These are phyloP conservation scores for Diaporthe sp. DNA, from an alignment of 2,329 filamentous ascomycete species.

Conservation along the genomic window DNA sequence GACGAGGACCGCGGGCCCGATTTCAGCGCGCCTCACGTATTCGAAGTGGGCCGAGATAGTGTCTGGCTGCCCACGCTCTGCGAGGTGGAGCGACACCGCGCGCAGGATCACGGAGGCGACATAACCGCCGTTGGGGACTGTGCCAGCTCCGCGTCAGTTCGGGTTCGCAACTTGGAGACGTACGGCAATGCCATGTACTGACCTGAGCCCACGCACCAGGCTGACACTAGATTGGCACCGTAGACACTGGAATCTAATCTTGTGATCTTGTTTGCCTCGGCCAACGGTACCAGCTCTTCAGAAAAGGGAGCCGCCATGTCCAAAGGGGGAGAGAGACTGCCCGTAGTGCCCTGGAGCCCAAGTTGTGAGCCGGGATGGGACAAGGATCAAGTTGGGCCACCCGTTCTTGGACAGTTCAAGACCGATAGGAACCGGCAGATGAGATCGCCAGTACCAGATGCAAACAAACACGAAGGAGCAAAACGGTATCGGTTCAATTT, in stretches of 20 bases:
- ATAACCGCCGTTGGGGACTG: slow-evolving; percentile 13
- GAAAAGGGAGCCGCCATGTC: neutral
- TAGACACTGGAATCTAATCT: neutral
- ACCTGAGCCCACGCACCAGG: neutral
- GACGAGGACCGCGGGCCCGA: neutral
- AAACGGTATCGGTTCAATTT: no score
- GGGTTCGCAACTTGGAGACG: neutral
- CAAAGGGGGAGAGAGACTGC: neutral
- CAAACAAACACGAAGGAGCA: no score
- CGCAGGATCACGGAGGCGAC: neutral
- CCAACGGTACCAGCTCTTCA: slow-evolving; percentile 2
- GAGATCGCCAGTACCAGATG: no score
- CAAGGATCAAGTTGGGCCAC: neutral
- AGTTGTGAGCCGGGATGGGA: neutral
- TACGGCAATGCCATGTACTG: neutral
- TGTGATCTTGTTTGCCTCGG: neutral
- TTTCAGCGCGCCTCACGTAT: neutral
- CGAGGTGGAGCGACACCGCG: neutral
- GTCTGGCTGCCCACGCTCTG: neutral
- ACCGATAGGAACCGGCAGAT: no score
- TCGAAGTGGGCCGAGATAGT: neutral
- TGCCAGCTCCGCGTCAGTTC: neutral
- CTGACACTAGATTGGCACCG: neutral
- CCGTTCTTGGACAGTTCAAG: neutral
- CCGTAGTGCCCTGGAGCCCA: neutral